Conservation (phyloP, 2,329 filamentous ascomycete genomes). For the Volutella citrinella region DNA sequence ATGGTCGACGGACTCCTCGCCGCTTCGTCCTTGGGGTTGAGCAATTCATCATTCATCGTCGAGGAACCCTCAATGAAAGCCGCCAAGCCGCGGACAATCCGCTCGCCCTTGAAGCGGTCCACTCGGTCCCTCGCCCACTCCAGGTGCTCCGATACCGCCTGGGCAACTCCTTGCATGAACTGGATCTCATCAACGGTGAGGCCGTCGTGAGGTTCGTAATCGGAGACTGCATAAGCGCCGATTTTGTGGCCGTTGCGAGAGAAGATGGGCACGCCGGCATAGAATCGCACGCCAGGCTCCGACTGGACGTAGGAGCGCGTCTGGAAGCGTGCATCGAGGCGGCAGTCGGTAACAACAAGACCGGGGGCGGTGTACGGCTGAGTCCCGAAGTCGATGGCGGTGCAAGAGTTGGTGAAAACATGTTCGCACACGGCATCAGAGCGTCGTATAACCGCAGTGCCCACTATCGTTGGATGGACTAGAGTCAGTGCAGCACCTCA, state of each 20-base stretch:
- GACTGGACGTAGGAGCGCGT: conserved; percentile 29
- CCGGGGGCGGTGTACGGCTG: conserved; percentile 26
- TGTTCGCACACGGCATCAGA: conserved; percentile 33
- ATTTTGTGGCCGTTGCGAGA: conserved; percentile 54
- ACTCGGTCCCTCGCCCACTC: conserved; percentile 52
- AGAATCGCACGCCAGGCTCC: conserved; percentile 34
- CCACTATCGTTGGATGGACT: no score
- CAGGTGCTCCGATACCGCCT: conserved; percentile 58
- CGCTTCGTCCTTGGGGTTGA: conserved; percentile 8
- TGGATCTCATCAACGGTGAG: conserved; percentile 45
- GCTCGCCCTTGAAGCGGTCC: conserved; percentile 50
- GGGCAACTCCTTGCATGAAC: conserved; percentile 55
- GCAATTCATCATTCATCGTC: conserved; percentile 11
- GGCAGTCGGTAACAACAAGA: conserved; percentile 29
- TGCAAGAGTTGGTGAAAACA: conserved; percentile 21
- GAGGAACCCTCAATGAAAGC: conserved; percentile 52
- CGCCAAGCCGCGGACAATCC: conserved; percentile 52
- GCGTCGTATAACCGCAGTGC: conserved; percentile 25
- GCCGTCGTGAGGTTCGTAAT: conserved; percentile 52
- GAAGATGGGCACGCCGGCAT: conserved; percentile 54
- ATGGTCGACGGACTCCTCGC: conserved; percentile 6
- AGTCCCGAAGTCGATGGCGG: conserved; percentile 22
- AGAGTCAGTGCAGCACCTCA: no score
- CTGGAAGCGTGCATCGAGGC: conserved; percentile 31
- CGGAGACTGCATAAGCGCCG: conserved; percentile 58